These are phyloP conservation scores for Cladosporium halotolerans DNA, from an alignment of 2,329 filamentous ascomycete species.

Conservation along the genomic window DNA sequence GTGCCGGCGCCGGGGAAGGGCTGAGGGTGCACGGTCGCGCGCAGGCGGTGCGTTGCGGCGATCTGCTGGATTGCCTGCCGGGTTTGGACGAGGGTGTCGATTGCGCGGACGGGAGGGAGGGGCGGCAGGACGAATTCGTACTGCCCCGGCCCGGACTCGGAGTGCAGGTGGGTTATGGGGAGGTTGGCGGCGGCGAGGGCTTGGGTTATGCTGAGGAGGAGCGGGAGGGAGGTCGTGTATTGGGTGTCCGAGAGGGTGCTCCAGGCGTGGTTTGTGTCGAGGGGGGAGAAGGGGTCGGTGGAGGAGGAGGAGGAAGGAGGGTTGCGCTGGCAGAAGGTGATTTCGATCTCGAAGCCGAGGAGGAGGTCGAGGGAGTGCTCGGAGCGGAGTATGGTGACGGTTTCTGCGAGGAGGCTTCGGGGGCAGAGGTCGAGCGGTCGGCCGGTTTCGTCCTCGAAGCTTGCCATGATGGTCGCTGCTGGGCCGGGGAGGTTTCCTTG, in stretches of 20 bases:
- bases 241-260: conserved; percentile 59
- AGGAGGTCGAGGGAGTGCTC: conserved; percentile 53
- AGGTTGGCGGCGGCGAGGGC: conserved; percentile 58
- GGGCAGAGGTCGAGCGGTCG: conserved; percentile 55
- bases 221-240: conserved; percentile 48
- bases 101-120: conserved; percentile 56
- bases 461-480: conserved; percentile 61
- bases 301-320: conserved; percentile 17
- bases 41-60: conserved; percentile 56
- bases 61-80: conserved; percentile 62
- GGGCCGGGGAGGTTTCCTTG: conserved; percentile 36
- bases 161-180: conserved; percentile 64
- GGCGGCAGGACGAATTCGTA: conserved; percentile 70
- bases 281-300: conserved; percentile 32
- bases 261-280: conserved; percentile 65
- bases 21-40: conserved; percentile 68
- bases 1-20: conserved; percentile 58
- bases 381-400: conserved; percentile 47
- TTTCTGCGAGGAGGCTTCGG: conserved; percentile 37
- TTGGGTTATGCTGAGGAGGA: conserved; percentile 61
- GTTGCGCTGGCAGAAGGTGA: conserved; percentile 58
- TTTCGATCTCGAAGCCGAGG: conserved; percentile 76
- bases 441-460: conserved; percentile 56
- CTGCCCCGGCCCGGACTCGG: conserved; percentile 67
- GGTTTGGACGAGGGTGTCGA: conserved; percentile 65